Evolutionary conservation across 2,329 filamentous ascomycete species (phyloP).

Genomic region (Talaromyces piceae): DNA sequence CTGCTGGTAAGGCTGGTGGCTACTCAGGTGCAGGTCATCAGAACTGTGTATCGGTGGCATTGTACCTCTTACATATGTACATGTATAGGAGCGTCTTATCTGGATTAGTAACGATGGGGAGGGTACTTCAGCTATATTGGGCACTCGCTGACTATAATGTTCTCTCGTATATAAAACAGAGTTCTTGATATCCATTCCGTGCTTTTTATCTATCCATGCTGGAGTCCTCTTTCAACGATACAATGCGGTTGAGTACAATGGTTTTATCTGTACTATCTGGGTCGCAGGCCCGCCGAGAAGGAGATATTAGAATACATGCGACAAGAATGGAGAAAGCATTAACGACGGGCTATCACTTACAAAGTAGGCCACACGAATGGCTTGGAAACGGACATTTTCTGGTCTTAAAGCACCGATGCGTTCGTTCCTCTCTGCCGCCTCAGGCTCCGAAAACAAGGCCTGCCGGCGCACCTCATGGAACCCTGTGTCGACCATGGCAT

Average conservation of each 20-base stretch:
- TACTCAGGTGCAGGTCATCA: no score
- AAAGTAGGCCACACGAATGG: slow-evolving; percentile 62
- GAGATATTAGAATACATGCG: neutral
- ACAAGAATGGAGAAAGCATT: neutral
- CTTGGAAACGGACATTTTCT: slow-evolving; percentile 58
- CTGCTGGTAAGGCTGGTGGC: no score
- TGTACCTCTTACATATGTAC: no score
- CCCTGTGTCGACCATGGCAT: slow-evolving; percentile 75
- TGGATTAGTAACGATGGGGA: no score
- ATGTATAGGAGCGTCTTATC: no score
- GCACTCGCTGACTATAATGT: no score
- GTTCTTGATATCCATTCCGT: no score
- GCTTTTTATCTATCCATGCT: slow-evolving; percentile 7
- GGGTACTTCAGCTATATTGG: no score
- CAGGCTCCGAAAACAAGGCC: slow-evolving; percentile 81
- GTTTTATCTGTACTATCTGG: slow-evolving; percentile 69
- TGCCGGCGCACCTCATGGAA: slow-evolving; percentile 66
- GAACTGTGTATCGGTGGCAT: no score
- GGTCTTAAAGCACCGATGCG: slow-evolving; percentile 43
- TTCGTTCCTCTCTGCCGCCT: slow-evolving; percentile 50
- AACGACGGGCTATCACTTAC: slow-evolving; percentile 18
- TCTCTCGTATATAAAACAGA: no score
- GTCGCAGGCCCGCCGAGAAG: slow-evolving; percentile 47
- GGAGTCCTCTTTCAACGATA: slow-evolving; percentile 67
- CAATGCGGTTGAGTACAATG: slow-evolving; percentile 82